Evolutionary conservation across 2,329 filamentous ascomycete genomes (phyloP).

Genomic region (Botrytis squamosa): DNA sequence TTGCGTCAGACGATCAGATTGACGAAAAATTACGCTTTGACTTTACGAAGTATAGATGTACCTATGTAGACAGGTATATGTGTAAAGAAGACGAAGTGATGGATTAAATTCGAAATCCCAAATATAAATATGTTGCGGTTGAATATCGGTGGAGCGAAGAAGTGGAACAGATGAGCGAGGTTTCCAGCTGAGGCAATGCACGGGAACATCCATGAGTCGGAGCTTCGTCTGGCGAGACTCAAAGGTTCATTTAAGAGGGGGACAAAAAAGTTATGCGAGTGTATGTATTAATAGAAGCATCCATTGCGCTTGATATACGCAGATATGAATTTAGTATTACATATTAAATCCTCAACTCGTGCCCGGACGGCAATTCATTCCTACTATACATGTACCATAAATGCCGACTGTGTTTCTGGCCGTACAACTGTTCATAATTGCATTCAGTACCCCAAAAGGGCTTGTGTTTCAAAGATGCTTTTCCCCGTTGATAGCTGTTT

Average conservation of each 20-base stretch:
- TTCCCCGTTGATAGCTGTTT: neutral
- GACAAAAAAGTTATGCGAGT: neutral
- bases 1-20: neutral
- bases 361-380: neutral
- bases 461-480: neutral
- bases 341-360: neutral
- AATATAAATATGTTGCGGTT: neutral
- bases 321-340: neutral
- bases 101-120: no score
- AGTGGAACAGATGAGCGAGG: neutral
- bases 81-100: no score
- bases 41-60: no score
- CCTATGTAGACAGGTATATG: no score
- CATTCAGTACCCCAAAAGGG: neutral
- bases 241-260: neutral
- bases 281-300: neutral
- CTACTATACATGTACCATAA: neutral
- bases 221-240: neutral
- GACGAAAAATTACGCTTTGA: neutral
- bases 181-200: neutral
- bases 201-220: neutral
- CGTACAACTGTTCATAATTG: neutral
- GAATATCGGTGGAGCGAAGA: neutral
- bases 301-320: neutral
- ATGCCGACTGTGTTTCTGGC: neutral